Conservation (phyloP, 73 alveolate genomes). For the Symbiodinium natans region DNA sequence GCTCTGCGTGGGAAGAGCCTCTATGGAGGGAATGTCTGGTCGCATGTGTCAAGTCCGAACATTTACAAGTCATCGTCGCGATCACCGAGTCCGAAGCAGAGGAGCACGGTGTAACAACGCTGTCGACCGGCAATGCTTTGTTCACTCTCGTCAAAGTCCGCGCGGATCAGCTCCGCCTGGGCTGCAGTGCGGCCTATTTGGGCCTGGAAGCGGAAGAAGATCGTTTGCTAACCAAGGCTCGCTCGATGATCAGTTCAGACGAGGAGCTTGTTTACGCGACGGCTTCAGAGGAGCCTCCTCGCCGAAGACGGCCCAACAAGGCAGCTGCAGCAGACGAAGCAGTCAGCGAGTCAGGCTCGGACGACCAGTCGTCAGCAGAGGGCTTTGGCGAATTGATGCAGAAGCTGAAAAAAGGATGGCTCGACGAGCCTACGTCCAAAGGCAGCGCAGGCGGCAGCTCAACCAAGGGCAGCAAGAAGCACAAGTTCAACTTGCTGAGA, state of each 20-base stretch:
- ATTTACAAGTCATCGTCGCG: no score
- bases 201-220: not conserved
- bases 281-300: conserved; percentile 57
- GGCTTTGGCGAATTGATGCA: no score
- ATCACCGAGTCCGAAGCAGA: no score
- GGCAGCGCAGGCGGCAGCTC: no score
- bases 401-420: not conserved
- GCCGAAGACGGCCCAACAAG: not conserved
- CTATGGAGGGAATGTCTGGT: no score
- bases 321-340: not conserved
- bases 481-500: not conserved
- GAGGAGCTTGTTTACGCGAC: not conserved
- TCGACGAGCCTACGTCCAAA: not conserved
- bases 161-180: not conserved
- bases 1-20: no score
- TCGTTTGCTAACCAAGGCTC: not conserved
- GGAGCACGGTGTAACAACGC: no score
- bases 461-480: no score
- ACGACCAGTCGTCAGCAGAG: not conserved
- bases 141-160: not conserved
- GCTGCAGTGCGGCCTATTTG: not conserved
- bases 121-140: no score
- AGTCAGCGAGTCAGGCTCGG: not conserved
- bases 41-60: no score
- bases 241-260: not conserved